Base-by-base conservation (phyloP, 2,329 filamentous ascomycete species). In the Pseudopithomyces maydicus region DNA sequence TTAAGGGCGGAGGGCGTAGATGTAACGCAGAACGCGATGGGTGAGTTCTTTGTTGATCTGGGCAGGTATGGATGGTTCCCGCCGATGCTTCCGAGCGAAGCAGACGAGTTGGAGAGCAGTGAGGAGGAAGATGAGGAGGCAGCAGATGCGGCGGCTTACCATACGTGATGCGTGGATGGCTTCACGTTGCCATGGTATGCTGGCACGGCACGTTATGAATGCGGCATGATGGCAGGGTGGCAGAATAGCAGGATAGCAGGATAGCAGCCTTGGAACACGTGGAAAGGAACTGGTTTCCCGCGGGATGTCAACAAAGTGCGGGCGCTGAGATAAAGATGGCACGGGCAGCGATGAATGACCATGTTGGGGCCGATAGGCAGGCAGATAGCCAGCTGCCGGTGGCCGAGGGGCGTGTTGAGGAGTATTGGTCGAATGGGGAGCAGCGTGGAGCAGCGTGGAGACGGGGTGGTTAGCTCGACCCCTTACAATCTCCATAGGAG, bases 41-140 rank as follows among this genome's bases (percentile, higher is more conserved):
- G 81, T 47, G 80, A 82, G 62, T 78, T 78, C 45, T 76, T 68
- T 1, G 73, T 84, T n/a, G 75, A 82, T 61, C 73, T 83, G 35
- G 60, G 58, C 7, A 68, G 60, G 22, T 82, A 79, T 61, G 81
- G 81, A 45, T 84, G 81, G 81, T 83, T 83, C 73, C 83, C 83
- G 3, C 73, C 76, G 17, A 62, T 73, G 36, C 72, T 85, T 38
- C 81, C 82, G 7, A 82, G 80, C 68, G 81, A 83, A 55, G 76
- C 67, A 56, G 73, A 62, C 14, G 58, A 69, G 45, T 62, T 71
- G 15, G 72, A 74, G 59, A 68, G 70, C 56, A 71, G 68, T 55
- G 68, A 69, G 22, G 70, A 66, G 20, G 73, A 74, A 53, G 69
- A 69, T 14, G 67, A 68, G 49, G 68, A 70, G 15, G 68, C 44